Conservation (phyloP, 2,329 filamentous ascomycete genomes). For the Colletotrichum sp. region DNA sequence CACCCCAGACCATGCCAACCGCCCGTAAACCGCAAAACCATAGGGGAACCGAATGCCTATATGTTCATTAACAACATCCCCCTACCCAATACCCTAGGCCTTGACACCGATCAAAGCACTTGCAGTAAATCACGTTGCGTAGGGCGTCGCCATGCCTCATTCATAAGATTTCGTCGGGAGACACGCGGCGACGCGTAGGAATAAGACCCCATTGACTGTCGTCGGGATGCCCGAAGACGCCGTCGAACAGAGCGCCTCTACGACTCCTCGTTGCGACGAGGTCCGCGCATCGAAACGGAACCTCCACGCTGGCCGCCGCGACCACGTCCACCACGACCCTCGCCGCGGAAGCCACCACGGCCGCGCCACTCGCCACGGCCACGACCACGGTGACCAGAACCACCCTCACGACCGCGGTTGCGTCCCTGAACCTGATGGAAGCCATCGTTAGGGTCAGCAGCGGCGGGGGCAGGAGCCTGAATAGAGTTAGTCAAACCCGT, state of each 20-base stretch:
- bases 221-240: constrained; percentile 19
- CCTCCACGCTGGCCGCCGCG: constrained; percentile 40
- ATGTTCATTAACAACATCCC: constrained; percentile 15
- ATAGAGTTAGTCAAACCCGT: not conserved
- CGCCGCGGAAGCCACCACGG: constrained; percentile 53
- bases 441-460: constrained; percentile 62
- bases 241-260: constrained; percentile 29
- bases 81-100: constrained; percentile 8
- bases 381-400: constrained; percentile 43
- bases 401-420: constrained; percentile 59
- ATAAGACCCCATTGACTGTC: constrained; percentile 29
- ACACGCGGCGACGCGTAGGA: constrained; percentile 33
- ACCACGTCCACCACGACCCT: constrained; percentile 47
- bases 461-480: constrained; percentile 30
- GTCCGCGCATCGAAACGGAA: constrained; percentile 36
- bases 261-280: constrained; percentile 45
- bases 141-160: constrained; percentile 42
- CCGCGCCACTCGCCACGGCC: constrained; percentile 54
- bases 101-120: constrained; percentile 18
- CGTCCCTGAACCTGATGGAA: constrained; percentile 74
- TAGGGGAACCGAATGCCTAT: constrained; percentile 19
- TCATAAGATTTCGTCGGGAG: constrained; percentile 41
- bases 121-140: constrained; percentile 15
- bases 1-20: constrained; percentile 22
- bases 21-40: constrained; percentile 16